Evolutionary conservation across 2,329 filamentous ascomycete genomes (phyloP).

Genomic region (Sporothrix curviconia): DNA sequence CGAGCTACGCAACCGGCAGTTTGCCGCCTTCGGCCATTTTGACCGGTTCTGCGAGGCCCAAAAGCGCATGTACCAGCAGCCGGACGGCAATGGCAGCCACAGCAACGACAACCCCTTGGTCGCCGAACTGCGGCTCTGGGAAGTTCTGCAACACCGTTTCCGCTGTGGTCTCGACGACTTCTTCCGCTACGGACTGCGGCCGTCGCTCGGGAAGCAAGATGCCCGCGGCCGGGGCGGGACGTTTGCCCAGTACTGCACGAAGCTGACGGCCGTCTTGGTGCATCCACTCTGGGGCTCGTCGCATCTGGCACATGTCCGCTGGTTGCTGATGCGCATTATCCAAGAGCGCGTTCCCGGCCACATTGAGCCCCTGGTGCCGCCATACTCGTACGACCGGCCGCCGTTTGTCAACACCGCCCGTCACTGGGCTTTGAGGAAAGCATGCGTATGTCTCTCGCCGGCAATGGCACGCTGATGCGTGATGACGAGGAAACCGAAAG

Average conservation of each 20-base stretch:
- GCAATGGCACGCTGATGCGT: not conserved
- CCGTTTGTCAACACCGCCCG: constrained; percentile 13
- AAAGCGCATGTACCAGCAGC: not conserved
- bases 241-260: constrained; percentile 8
- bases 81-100: not conserved
- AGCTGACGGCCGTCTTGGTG: constrained; percentile 14
- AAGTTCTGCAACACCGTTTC: constrained; percentile 17
- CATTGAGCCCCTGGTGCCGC: constrained; percentile 13
- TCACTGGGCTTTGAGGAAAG: constrained; percentile 8
- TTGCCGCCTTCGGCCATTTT: not conserved
- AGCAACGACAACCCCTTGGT: not conserved
- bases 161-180: constrained; percentile 17
- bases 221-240: not conserved
- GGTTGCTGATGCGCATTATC: constrained; percentile 17
- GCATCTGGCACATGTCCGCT: constrained; percentile 14
- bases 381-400: constrained; percentile 12
- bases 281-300: constrained; percentile 17
- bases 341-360: constrained; percentile 16
- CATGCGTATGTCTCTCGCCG: not conserved
- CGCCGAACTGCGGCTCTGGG: constrained; percentile 17
- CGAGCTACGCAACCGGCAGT: not conserved
- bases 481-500: not conserved
- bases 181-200: constrained; percentile 19
- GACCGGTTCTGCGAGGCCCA: not conserved
- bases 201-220: not conserved